Evolutionary conservation across 2,329 filamentous ascomycete genomes (phyloP), one percentile per base, ranked within the genome.

Genomic region (Zalaria sp.): DNA sequence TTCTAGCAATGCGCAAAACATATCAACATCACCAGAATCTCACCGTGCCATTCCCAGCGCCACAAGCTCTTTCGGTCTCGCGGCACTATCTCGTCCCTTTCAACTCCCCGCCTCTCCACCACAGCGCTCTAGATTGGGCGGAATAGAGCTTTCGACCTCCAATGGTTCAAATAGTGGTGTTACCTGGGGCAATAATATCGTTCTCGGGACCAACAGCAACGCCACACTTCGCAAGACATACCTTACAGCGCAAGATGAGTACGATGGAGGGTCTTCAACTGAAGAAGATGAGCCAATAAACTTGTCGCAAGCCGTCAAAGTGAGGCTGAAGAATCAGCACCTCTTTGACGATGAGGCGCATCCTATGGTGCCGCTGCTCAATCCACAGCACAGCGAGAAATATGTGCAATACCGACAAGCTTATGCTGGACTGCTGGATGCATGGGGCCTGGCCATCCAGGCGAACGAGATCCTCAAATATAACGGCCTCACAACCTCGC

Each of bases 401-500:
- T 72, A 71, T 49, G 59, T 57, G 5, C 61, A 66, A 2, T 81
- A 77, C 60, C 67, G 73, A 35, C 58, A 63, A 39, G 62, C 68
- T 36, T 80, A 80, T 55, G 73, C 76, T 3, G 61, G 75, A 38
- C 61, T 76, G 42, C 63, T 80, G 4, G 68, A 68, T n/a, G 66
- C 70, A 5, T 79, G 75, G 76, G 67, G 67, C 8, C 49, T 80
- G 7, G 60, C 67, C 8, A 63, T 72, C 25, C 62, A 72, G 47
- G 65, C 69, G 39, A 68, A 70, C 9, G 75, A 80, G 53, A 61
- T 80, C 2, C 61, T 77, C 26, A 77, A 77, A 48, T 71, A 73
- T 43, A 68, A 71, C 39, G 64, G 64, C 0, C 51, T 66, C 4
- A 54, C 59, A 6, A 56, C 58, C 2, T 61, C 62, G 59, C 58